Conservation (phyloP, 164 flowering plant genomes). For the grape (Vitis vinifera) region DNA sequence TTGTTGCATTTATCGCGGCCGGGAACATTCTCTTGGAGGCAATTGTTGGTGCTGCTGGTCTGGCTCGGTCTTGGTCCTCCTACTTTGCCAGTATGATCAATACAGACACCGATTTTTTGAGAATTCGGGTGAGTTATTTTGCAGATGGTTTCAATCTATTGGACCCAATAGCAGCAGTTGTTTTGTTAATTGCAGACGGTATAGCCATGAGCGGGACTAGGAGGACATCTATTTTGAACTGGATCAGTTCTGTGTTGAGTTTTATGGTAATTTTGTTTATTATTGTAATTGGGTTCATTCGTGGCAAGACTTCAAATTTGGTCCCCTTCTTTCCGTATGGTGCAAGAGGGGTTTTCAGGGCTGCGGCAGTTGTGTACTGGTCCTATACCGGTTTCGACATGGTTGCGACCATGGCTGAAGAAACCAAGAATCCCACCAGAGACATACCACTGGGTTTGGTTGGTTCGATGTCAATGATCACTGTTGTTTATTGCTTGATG, state of each 20-base stretch:
- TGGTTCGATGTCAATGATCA: constrained; percentile 57
- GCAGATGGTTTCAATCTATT: constrained; percentile 43
- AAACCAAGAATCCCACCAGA: constrained; percentile 57
- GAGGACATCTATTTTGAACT: constrained; percentile 58
- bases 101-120: constrained; percentile 37
- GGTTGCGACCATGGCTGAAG: constrained; percentile 69
- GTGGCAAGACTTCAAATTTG: constrained; percentile 42
- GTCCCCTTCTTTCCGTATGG: constrained; percentile 46
- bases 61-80: constrained; percentile 73
- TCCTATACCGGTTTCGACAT: constrained; percentile 67
- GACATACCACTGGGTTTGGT: constrained; percentile 73
- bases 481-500: constrained; percentile 40
- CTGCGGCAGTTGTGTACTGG: constrained; percentile 65
- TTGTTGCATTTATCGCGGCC: constrained; percentile 72
- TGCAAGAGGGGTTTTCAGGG: constrained; percentile 50
- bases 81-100: constrained; percentile 67
- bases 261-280: constrained; percentile 45
- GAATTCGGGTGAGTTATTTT: constrained; percentile 30
- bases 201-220: constrained; percentile 43
- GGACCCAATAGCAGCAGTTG: constrained; percentile 59
- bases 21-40: constrained; percentile 75
- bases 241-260: constrained; percentile 48
- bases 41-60: constrained; percentile 54
- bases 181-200: constrained; percentile 24
- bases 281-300: constrained; percentile 47